Evolutionary conservation across 768 basidiomycete species (phyloP), one percentile per base, ranked within the genome.

Genomic region (Gloeostereum incarnatum): DNA sequence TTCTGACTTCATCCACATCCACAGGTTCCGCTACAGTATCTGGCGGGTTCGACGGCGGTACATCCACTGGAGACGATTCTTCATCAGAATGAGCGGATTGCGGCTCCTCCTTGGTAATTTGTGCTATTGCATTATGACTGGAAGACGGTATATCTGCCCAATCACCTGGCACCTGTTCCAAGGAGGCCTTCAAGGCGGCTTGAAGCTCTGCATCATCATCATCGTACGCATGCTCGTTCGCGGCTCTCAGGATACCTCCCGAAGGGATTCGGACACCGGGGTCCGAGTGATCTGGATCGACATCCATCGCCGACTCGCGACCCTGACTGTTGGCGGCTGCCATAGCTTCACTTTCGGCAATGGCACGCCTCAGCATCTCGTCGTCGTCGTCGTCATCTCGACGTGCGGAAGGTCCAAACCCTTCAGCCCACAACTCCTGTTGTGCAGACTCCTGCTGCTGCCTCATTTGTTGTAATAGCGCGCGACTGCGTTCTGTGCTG

Each of bases 121-220:
- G 35, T 14, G 38, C 35, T 4, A 24, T 35, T 13, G 30, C 22
- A 30, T 20, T 30, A 11, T 30, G n/a, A 7, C 16, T 4, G n/a
- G 31, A 10, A 17, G 37, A 13, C 21, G 38, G 2, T 19, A 40
- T 18, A 4, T 14, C 48, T 19, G 56, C 47, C 58, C 67, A 79
- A 21, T 67, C 80, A 27, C 59, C 57, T 1, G 83, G 78, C 16
- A 77, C 54, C 29, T 63, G 62, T 52, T 83, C 81, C 44, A 93
- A 62, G 25, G 89, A 91, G 2, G 88, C 91, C 52, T 66, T 78
- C 34, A 94, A 64, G 4, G 91, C 91, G 8, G 89, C 90, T 58
- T 93, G 91, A 32, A 94, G 60, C 48, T 86, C 81, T 17, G 73
- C 76, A 49, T 94, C 90, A 36, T 92, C 90, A 45, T 93, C 90